A percentile compares a stretch with the other conserved stretches of the same genome.
phyloP scores from a whole-genome alignment of 257 asterid genomes.

The Solanum paucissectum region DNA sequence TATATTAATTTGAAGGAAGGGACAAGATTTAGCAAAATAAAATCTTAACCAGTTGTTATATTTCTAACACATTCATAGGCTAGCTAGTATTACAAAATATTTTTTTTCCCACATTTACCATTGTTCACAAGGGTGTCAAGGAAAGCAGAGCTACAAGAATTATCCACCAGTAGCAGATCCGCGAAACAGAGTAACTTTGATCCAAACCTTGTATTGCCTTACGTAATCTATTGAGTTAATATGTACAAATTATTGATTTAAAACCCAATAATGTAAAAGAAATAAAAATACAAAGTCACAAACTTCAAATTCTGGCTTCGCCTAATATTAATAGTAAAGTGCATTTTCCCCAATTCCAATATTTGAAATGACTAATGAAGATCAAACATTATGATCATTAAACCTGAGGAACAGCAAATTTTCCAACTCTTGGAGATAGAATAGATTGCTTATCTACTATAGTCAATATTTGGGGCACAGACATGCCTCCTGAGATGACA shows the following conservation, averaged over 20 bases:
- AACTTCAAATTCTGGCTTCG: not conserved
- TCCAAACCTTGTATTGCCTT: not conserved
- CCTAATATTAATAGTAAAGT: not conserved
- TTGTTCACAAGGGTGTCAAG: not conserved
- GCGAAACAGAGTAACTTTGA: too few relatives aligned
- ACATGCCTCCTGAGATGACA: conserved; percentile 20
- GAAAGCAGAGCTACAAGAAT: not conserved
- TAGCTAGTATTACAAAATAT: not conserved
- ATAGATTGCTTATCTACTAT: not conserved
- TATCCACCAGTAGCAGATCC: not conserved
- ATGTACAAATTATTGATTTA: not conserved
- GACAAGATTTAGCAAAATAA: not conserved
- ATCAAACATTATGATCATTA: not conserved
- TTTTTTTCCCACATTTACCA: not conserved
- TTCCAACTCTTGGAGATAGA: conserved; percentile 1
- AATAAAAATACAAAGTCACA: not conserved
- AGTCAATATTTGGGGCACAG: conserved; percentile 11
- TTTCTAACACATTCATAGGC: not conserved
- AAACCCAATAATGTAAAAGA: not conserved
- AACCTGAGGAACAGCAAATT: not conserved
- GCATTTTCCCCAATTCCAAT: not conserved
- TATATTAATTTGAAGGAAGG: not conserved
- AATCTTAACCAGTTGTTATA: not conserved
- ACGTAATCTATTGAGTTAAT: not conserved
- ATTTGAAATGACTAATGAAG: not conserved